Conservation (phyloP, 768 basidiomycete species). For the Pleurotus citrinopileatus region DNA sequence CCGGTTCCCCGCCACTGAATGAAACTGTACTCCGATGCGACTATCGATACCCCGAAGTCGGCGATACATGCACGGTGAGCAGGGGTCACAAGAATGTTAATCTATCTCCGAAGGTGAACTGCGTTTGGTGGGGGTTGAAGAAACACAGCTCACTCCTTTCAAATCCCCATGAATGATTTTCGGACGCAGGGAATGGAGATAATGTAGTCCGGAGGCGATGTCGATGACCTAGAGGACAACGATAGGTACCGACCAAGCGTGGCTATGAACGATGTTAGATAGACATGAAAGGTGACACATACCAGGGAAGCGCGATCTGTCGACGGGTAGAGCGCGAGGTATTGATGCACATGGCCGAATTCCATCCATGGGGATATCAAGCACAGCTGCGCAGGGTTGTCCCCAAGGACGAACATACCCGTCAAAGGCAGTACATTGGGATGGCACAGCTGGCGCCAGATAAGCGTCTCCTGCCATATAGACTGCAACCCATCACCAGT, state of each 20-base stretch:
- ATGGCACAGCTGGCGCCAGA: slow-evolving; percentile 28
- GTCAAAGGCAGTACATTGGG: slow-evolving; percentile 36
- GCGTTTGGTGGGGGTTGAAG: background rate
- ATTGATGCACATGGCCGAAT: slow-evolving; percentile 30
- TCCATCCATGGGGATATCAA: slow-evolving; percentile 39
- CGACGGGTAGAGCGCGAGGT: slow-evolving; percentile 16
- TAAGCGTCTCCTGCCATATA: slow-evolving; percentile 26
- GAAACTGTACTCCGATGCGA: slow-evolving; percentile 16
- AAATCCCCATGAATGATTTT: slow-evolving; percentile 43
- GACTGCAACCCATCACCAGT: slow-evolving; percentile 16
- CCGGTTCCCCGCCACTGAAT: background rate
- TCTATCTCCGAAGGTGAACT: slow-evolving; percentile 22
- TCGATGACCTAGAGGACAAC: slow-evolving; percentile 24
- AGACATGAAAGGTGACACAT: background rate
- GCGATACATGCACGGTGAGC: slow-evolving; percentile 42
- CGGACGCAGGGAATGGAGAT: slow-evolving; percentile 26
- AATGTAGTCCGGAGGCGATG: slow-evolving; percentile 27
- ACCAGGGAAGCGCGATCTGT: slow-evolving; percentile 16
- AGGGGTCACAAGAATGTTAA: slow-evolving; percentile 44
- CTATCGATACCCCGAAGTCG: slow-evolving; percentile 44
- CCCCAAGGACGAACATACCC: slow-evolving; percentile 26
- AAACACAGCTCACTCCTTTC: slow-evolving; percentile 31
- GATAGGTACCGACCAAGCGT: background rate
- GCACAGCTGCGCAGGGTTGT: slow-evolving; percentile 25
- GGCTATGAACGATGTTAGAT: background rate